Percentiles rank a stretch among this genome's conserved stretches.
Evolutionary conservation across 2,329 filamentous ascomycete genomes (phyloP).

Genomic region (Diaporthe citri): DNA sequence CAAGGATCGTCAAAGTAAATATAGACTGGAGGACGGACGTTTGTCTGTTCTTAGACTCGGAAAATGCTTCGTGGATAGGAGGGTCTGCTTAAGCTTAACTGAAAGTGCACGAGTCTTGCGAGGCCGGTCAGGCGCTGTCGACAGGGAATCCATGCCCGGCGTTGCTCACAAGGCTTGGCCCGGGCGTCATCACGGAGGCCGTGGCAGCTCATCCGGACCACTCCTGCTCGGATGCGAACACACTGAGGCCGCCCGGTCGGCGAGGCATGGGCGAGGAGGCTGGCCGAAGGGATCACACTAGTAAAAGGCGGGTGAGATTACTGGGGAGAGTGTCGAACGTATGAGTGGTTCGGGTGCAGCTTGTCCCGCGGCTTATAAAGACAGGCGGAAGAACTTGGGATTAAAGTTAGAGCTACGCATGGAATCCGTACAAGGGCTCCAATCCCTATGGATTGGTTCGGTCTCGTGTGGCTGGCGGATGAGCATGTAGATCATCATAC

Average conservation of each 20-base stretch:
- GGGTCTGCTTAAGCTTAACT: neutral
- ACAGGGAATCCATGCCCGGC: constrained; percentile 1
- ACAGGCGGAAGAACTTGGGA: no score
- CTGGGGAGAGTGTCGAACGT: neutral
- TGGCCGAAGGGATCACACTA: neutral
- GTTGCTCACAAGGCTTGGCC: neutral
- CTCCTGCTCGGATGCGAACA: neutral
- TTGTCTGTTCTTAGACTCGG: neutral
- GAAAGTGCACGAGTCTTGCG: neutral
- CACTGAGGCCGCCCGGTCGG: neutral
- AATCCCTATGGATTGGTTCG: no score
- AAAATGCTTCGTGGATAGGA: no score
- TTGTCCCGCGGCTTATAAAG: neutral
- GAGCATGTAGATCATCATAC: neutral
- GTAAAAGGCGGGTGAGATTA: neutral
- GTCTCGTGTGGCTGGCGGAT: neutral
- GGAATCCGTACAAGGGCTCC: no score
- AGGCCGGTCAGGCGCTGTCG: neutral
- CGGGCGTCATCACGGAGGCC: neutral
- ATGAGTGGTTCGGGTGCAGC: no score
- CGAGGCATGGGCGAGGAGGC: neutral
- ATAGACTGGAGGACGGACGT: neutral
- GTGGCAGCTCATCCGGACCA: neutral
- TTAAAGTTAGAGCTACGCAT: neutral
- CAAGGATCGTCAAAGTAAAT: neutral